Base-by-base conservation (phyloP, 108 stramenopile genomes). In the Thalassiosira profunda region DNA sequence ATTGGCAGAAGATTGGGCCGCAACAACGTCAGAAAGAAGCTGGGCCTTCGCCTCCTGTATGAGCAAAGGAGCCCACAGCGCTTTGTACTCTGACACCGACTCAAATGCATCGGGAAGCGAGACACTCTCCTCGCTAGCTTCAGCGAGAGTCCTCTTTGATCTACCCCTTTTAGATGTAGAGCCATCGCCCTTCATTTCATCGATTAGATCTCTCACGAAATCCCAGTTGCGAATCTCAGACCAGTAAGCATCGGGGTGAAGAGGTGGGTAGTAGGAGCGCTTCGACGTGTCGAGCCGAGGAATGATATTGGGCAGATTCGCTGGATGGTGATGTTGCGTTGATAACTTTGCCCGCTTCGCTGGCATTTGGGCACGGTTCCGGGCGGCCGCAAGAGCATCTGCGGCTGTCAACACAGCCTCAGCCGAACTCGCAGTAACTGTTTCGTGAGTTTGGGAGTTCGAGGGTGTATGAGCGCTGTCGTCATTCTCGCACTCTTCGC, bases 41-140 rank as follows among this genome's bases (percentile, higher is more conserved):
- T 82, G 81, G 47, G 81, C 81, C 46, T 78, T 82, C n/a, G 76
- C 69, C 54, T 82, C 81, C 8, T 67, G 44, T 17, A 82, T 63
- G 34, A 73, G 56, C 45, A 82, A 68, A 5, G 76, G 72, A 20
- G 81, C 71, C 81, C 81, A 82, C 26, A 74, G 34, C 21, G 81
- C 52, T 29, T 71, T 74, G 30, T 82, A 82, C 23, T 82, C 66
- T 12, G 30, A 33, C 11, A 78, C 64, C n/a, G 66, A 74, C 45
- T 77, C 76, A 57, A 82, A 82, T 26, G n/a, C 35, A 58, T 72
- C 76, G 23, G 81, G 81, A 29, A 82, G 70, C 15, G 55, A 18
- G 11, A 38, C 33, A 0, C 47, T 34, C 1, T 55, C 24, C 11
- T 25, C 34, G 15, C 21, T 48, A 26, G 15, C 15, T 37, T 60